Base-by-base conservation (phyloP, 306 rosid genomes). In the Quercus glauca region DNA sequence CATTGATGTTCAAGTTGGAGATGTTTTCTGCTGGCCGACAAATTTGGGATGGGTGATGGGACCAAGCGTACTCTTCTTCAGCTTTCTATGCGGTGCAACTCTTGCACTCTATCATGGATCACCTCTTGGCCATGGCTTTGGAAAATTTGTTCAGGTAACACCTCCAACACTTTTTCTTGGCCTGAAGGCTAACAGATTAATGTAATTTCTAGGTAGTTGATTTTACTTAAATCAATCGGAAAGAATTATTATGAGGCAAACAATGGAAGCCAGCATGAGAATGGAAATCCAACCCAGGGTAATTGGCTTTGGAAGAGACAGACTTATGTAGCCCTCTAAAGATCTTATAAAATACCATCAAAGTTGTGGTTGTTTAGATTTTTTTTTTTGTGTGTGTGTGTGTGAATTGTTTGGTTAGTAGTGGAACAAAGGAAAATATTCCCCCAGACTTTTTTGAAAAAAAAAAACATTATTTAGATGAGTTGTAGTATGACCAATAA, bases 1-100 rank as follows among this genome's bases (percentile, higher is more conserved):
- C 15, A 0, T 69, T 71, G 93, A 93, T 76, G 2, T 80, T 85
- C 90, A 87, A 85, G 87, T 80, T 69, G 96, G 93, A 76, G 97
- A 90, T 79, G 85, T 91, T 67, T 65, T 20, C 53, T 95, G 99
- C 79, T 88, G 97, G 97, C 99, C 99, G 3, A 91, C 99, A 73
- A 95, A 87, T 87, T 89, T 95, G 85, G 96, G 98, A 80, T 93
- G 99, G 99, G 96, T 89, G 76, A 80, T 95, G 92, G 99, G 99
- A 55, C 99, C 94, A 57, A 69, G 86, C 41, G 18, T 88, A 72
- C 57, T 95, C 28, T 95, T 91, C 85, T 83, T 92, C 23, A 80
- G 93, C 88, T 88, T 95, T 76, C 85, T 93, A 33, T 0, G 78
- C 60, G 96, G 98, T 76, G 88, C 97, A 73, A 89, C 99, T 79